These are phyloP conservation scores for Elsinoe necatrix DNA, from an alignment of 2,329 filamentous ascomycete species.

Conservation along the genomic window DNA sequence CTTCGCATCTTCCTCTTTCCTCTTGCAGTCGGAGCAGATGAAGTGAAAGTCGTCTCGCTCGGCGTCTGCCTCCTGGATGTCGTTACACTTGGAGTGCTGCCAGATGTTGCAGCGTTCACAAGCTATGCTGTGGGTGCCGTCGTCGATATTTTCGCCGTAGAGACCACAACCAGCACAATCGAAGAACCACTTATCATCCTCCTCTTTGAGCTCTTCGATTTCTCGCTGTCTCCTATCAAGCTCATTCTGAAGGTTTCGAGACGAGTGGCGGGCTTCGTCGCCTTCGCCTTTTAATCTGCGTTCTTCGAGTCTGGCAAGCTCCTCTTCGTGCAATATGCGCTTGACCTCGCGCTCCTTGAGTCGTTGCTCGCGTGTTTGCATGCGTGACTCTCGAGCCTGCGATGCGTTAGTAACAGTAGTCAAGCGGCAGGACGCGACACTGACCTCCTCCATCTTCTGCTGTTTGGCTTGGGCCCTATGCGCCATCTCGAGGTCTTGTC, in stretches of 20 bases:
- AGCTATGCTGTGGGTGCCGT: conserved; percentile 85
- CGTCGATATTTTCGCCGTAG: conserved; percentile 80
- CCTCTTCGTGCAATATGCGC: conserved; percentile 74
- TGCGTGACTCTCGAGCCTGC: conserved; percentile 65
- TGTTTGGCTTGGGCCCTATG: conserved; percentile 50
- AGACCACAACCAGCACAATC: conserved; percentile 83
- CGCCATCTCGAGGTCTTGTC: conserved; percentile 55
- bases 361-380: conserved; percentile 77
- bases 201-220: conserved; percentile 58
- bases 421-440: too few species aligned
- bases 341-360: conserved; percentile 78
- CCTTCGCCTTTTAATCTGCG: conserved; percentile 47
- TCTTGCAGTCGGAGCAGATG: conserved; percentile 69
- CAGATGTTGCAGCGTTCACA: conserved; percentile 92
- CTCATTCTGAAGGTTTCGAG: conserved; percentile 70
- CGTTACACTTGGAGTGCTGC: conserved; percentile 92
- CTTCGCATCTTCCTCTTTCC: conserved; percentile 54
- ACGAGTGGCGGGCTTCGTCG: conserved; percentile 52
- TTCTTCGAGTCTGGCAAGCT: conserved; percentile 69
- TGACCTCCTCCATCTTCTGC: conserved; percentile 57
- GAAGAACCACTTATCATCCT: conserved; percentile 84
- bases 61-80: conserved; percentile 67
- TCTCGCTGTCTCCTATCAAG: conserved; percentile 73
- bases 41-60: conserved; percentile 84
- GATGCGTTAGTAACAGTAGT: conserved; percentile 25